phyloP scores from a whole-genome alignment of 495 filamentous ascomycete species.

The Tuber borchii region DNA sequence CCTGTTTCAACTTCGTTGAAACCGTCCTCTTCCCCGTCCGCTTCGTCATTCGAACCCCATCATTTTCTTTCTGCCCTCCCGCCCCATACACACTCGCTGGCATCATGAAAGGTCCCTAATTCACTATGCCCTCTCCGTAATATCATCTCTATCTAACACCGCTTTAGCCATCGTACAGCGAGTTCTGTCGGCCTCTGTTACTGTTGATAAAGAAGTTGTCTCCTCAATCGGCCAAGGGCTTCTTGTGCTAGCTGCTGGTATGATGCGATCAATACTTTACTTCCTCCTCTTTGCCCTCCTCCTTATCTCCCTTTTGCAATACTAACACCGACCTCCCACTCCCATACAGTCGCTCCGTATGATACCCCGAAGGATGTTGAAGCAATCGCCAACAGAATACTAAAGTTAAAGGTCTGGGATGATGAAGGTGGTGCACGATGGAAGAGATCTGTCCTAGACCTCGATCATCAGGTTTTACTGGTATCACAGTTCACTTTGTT shows the following conservation, averaged over 20 bases:
- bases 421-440: conserved; percentile 64
- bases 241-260: conserved; percentile 73
- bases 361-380: conserved; percentile 88
- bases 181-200: conserved; percentile 95
- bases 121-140: not conserved
- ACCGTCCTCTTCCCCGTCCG: not conserved
- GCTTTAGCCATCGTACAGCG: conserved; percentile 80
- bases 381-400: conserved; percentile 69
- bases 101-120: conserved; percentile 50
- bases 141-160: conserved; percentile 12
- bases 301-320: not conserved
- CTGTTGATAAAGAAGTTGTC: conserved; percentile 82
- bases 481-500: conserved; percentile 98
- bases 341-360: conserved; percentile 60
- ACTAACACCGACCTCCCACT: not conserved
- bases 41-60: not conserved
- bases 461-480: conserved; percentile 69
- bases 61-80: not conserved
- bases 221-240: conserved; percentile 86
- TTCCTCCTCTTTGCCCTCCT: not conserved
- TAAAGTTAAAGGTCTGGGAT: conserved; percentile 86
- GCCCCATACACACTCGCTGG: not conserved
- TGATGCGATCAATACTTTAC: conserved; percentile 13
- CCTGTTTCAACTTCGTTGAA: not conserved
- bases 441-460: conserved; percentile 60